Evolutionary conservation across 306 rosid species (phyloP).

Genomic region (Boehmeria nivea): DNA sequence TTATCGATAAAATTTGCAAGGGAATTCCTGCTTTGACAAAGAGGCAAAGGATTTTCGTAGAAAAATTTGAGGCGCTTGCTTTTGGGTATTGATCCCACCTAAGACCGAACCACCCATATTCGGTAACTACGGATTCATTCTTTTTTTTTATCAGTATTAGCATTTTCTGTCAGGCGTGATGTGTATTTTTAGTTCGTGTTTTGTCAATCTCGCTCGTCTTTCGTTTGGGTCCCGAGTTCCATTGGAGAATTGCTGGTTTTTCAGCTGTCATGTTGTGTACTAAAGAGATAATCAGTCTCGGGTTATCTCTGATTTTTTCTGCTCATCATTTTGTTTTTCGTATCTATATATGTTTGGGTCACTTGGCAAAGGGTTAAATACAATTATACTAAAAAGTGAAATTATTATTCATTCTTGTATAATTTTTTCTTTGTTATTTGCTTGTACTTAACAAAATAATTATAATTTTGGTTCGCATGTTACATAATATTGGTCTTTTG

Average conservation of each 20-base stretch:
- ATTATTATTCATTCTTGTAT: not conserved
- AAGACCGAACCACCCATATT: too few species aligned
- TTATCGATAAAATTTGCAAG: conserved; percentile 45
- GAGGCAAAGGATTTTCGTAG: too few species aligned
- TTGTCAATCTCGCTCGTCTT: too few species aligned
- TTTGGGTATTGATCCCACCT: not conserved
- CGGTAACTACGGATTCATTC: too few species aligned
- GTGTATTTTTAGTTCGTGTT: too few species aligned
- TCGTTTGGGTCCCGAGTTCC: too few species aligned
- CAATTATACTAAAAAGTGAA: not conserved
- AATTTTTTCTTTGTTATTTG: not conserved
- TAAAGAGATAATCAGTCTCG: not conserved
- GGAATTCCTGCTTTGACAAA: not conserved
- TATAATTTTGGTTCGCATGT: too few species aligned
- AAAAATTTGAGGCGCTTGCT: not conserved
- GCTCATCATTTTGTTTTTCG: not conserved
- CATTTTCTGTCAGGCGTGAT: too few species aligned
- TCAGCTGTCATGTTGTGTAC: not conserved
- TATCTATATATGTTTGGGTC: not conserved
- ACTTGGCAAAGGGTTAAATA: not conserved
- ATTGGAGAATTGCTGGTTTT: not conserved
- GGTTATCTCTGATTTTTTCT: not conserved
- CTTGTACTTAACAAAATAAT: not conserved
- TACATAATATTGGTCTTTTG: too few species aligned
- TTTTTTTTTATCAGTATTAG: too few species aligned